Conservation (phyloP, 257 asterid genomes). For the Solanum habrochaites region DNA sequence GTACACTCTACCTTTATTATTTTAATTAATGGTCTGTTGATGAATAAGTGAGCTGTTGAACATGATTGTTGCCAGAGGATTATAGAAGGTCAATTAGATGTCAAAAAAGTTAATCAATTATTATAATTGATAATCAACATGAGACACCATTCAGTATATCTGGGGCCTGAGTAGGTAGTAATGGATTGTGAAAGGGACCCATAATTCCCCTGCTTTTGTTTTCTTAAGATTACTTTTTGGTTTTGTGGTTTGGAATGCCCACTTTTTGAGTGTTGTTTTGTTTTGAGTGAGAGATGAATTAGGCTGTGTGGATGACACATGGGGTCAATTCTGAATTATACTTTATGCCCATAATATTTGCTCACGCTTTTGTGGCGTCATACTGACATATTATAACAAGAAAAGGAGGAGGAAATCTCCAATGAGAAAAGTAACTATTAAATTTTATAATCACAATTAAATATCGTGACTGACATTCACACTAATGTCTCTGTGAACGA, state of each 20-base stretch:
- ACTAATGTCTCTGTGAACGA: neutral
- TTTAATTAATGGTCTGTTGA: neutral
- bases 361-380: neutral
- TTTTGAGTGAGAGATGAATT: neutral
- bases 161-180: slow-evolving; percentile 1
- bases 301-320: neutral
- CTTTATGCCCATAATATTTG: neutral
- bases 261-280: neutral
- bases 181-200: slow-evolving; percentile 4
- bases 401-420: neutral
- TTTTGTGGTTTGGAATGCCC: neutral
- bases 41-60: neutral
- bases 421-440: neutral
- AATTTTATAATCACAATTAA: no score
- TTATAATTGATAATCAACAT: neutral
- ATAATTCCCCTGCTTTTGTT: neutral
- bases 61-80: neutral
- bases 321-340: neutral
- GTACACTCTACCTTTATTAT: no score
- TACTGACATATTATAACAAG: neutral
- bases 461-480: neutral
- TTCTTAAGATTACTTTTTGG: neutral
- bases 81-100: neutral
- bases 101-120: neutral
- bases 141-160: neutral